A percentile compares a stretch with the other conserved stretches of the same genome.
phyloP scores from a whole-genome alignment of 805 yeast species.

The Hanseniaspora guilliermondii region DNA sequence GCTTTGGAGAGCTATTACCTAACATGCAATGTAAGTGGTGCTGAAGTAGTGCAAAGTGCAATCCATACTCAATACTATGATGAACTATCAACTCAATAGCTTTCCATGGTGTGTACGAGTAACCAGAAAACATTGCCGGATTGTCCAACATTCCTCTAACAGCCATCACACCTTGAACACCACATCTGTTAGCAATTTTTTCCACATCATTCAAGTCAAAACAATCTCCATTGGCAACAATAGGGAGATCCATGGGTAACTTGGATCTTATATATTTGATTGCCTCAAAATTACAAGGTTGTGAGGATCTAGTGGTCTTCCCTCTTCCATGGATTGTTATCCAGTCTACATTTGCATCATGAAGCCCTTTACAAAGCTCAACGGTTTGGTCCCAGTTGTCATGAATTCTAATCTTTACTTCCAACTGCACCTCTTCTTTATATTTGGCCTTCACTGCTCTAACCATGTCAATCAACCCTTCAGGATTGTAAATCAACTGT shows the following conservation, averaged over 20 bases:
- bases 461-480: conserved; percentile 73
- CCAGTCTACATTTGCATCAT: conserved; percentile 82
- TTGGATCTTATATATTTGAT: conserved; percentile 48
- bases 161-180: conserved; percentile 89
- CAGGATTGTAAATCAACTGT: conserved; percentile 76
- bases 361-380: conserved; percentile 58
- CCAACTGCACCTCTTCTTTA: conserved; percentile 62
- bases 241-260: conserved; percentile 49
- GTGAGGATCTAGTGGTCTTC: conserved; percentile 68
- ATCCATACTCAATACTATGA: conserved; percentile 50
- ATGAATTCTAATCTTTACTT: conserved; percentile 86
- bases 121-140: conserved; percentile 80
- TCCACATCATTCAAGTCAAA: conserved; percentile 53
- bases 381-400: conserved; percentile 60
- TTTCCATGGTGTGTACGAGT: conserved; percentile 70
- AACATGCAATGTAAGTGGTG: conserved; percentile 87
- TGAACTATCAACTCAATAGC: conserved; percentile 79
- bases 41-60: conserved; percentile 72
- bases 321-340: conserved; percentile 92
- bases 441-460: conserved; percentile 63
- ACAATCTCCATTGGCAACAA: conserved; percentile 97
- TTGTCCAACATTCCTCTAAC: conserved; percentile 78
- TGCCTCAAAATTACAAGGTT: conserved; percentile 74
- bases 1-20: conserved; percentile 38
- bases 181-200: conserved; percentile 50